Base-by-base conservation (phyloP, 1,284 basidiomycete genomes). In the Papiliotrema laurentii region DNA sequence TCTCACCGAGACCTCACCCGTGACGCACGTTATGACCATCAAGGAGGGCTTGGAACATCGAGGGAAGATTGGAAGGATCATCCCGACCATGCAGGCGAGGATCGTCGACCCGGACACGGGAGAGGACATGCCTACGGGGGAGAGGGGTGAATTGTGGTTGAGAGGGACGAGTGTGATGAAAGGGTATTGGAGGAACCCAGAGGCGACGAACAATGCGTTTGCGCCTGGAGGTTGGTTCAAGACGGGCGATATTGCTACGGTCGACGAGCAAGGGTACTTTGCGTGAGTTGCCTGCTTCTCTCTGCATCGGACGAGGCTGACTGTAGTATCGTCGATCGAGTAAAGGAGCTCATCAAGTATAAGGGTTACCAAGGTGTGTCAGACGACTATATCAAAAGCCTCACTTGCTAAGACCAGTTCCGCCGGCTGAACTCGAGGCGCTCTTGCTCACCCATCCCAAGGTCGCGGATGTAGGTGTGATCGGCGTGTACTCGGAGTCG, bases 301-400 rank as follows among this genome's bases (percentile, higher is more conserved):
- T 24, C 14, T 16, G 43, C 11, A 44, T 21, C 11, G 18, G 7
- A 31, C 26, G 11, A 22, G 26, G 36, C 21, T 47, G 37, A 36
- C 10, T 44, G 21, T 44, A 66, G 66, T 25, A 69, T 75, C 34
- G 69, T 74, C n/a, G 74, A 75, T 55, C 53, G 74, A 37, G 78
- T 81, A 56, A 90, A 90, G 60, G 88, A 90, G 64, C 72, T 90
- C 28, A 87, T 91, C 75, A 89, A 90, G 68, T 89, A 89, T 57
- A 75, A 75, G 53, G 73, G 73, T 24, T 72, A 65, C 51, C 72
- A 73, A 59, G 68, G 63, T 59, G 39, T 25, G 49, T 50, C 28
- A 13, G 1, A 1, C 18, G 7, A 5, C 9, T 28, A 25, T 36
- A n/a, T 18, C 26, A 27, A 38, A 44, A 39, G 9, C 6, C 19